Percentiles rank a stretch among this genome's conserved stretches.
These are phyloP conservation scores for Mortierella sp. DNA, from an alignment of 371 early-diverging fungal species.

Conservation along the genomic window DNA sequence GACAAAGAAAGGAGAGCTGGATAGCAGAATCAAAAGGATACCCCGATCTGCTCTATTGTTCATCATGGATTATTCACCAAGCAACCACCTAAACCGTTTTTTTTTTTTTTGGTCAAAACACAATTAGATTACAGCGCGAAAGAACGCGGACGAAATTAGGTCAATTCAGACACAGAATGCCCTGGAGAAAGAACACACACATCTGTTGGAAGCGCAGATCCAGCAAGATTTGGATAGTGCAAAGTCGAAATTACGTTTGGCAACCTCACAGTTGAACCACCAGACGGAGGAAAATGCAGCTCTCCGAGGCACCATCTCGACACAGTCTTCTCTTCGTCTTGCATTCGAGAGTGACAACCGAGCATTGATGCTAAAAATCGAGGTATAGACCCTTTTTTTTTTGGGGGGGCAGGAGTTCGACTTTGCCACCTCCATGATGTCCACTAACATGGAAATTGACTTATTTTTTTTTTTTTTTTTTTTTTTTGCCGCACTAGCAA, in stretches of 20 bases:
- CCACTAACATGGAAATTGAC: too few species aligned
- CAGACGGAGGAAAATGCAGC: slow-evolving; percentile 33
- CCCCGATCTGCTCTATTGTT: background rate
- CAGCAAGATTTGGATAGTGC: slow-evolving; percentile 47
- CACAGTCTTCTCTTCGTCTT: slow-evolving; percentile 55
- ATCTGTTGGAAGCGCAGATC: slow-evolving; percentile 48
- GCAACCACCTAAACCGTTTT: too few species aligned
- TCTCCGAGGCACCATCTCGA: slow-evolving; percentile 52
- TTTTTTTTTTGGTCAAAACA: background rate
- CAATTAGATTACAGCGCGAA: slow-evolving; percentile 34
- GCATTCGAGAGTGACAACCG: slow-evolving; percentile 56
- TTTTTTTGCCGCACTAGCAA: slow-evolving; percentile 18
- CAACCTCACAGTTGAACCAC: slow-evolving; percentile 11
- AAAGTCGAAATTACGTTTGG: slow-evolving; percentile 13
- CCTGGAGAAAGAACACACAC: slow-evolving; percentile 49
- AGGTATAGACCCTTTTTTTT: slow-evolving; percentile 38
- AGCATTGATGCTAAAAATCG: slow-evolving; percentile 53
- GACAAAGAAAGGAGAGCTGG: background rate
- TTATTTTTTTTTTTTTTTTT: background rate
- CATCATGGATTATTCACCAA: background rate
- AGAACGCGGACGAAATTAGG: slow-evolving; percentile 58
- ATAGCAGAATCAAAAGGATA: too few species aligned
- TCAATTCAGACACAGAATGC: slow-evolving; percentile 48
- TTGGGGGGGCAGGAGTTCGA: too few species aligned
- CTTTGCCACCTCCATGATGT: background rate